Percentiles rank a stretch among this genome's conserved stretches.
phyloP scores from a whole-genome alignment of 305 asterid genomes.

The Fraxinus sp. region DNA sequence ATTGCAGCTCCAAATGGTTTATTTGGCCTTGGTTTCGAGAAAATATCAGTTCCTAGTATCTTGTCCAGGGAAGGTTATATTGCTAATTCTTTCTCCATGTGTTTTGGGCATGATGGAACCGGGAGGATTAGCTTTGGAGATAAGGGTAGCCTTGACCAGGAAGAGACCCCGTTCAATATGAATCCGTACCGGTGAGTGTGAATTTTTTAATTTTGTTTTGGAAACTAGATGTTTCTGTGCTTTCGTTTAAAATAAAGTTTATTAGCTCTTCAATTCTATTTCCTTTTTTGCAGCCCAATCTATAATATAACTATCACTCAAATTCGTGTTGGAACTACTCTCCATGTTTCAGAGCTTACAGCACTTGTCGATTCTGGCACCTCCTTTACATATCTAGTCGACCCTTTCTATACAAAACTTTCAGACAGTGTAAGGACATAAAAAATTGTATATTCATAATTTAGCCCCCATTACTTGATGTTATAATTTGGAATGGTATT shows the following conservation, averaged over 20 bases:
- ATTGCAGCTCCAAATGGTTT: conserved; percentile 85
- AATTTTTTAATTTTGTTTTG: conserved; percentile 2
- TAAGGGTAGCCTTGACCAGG: conserved; percentile 77
- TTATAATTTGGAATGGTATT: too few relatives aligned
- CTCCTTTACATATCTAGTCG: conserved; percentile 72
- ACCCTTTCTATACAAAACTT: conserved; percentile 57
- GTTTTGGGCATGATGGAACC: conserved; percentile 68
- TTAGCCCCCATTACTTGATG: background rate
- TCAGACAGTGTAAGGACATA: conserved; percentile 55
- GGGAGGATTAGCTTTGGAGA: conserved; percentile 84
- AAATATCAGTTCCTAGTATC: conserved; percentile 78
- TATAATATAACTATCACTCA: conserved; percentile 57
- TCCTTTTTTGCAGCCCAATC: conserved; percentile 50
- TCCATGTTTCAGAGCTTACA: conserved; percentile 49
- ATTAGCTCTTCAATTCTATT: conserved; percentile 26
- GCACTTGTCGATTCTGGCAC: conserved; percentile 87
- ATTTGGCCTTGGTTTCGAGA: conserved; percentile 79
- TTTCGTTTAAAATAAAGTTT: conserved; percentile 9
- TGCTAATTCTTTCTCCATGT: conserved; percentile 85
- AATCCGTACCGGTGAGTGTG: conserved; percentile 61
- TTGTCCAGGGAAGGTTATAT: conserved; percentile 57
- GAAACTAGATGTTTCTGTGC: background rate
- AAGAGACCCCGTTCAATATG: conserved; percentile 66
- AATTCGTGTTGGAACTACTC: conserved; percentile 57
- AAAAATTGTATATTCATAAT: conserved; percentile 8